Evolutionary conservation across 2,329 filamentous ascomycete species (phyloP), one percentile per base, ranked within the genome.

Genomic region (Pseudopithomyces maydicus): DNA sequence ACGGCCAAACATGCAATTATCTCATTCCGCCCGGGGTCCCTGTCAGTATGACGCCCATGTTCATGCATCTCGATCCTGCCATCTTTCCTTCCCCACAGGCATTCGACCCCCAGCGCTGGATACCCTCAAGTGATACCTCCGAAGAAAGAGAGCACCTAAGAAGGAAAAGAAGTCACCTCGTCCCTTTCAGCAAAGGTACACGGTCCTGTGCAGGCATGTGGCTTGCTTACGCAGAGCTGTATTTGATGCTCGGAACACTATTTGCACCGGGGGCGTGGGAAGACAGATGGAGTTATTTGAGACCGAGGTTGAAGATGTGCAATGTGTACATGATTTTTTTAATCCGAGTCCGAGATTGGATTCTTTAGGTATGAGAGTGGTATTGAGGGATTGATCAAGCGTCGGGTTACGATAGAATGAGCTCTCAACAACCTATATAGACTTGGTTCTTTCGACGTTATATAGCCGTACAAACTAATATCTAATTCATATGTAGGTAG

Each of bases 141-240:
- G 38, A 33, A 1, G 49, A 52, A 22, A 49, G 43, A 10, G 43
- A 39, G 17, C 32, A 26, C 42, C 39, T 54, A 29, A 52, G 26
- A n/a, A 15, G 44, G 17, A 43, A 44, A 44, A 62, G 69, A 45
- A 55, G 52, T 10, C 70, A 69, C 48, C 57, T 73, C 1, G 62
- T 73, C 7, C 63, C 68, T 1, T 72, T 72, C 44, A 65, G 61
- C 14, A 72, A 68, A 49, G 73, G 72, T 12, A 70, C 56, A 2
- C 62, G 66, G 17, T 59, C 57, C 7, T 75, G 73, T 46, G 47
- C 71, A 7, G 73, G 72, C 1, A 70, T 65, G 52, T 62, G 68
- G 41, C 45, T 66, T 1, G 66, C 62, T 6, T 57, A 54, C 53
- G 55, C 58, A 4, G 61, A 63, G 38, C 12, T 63, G 14, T 63